Percentiles rank a stretch among this genome's conserved stretches.
Conservation (phyloP, 345 rosid genomes). For the Citrus sp. region DNA sequence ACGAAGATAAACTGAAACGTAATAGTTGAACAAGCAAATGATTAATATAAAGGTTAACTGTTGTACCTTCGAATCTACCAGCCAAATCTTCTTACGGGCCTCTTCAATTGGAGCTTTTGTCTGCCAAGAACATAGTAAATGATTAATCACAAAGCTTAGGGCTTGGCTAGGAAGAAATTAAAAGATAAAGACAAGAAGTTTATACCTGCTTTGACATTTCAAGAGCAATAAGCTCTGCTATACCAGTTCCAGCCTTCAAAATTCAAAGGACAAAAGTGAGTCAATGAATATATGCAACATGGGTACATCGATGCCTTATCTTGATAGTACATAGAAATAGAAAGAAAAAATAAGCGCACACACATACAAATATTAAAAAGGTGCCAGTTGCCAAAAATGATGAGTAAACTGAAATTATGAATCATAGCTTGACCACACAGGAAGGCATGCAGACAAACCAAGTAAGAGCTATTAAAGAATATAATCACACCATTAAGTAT, state of each 20-base stretch:
- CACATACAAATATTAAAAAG: background rate
- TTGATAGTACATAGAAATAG: background rate
- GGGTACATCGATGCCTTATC: background rate
- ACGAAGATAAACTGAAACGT: background rate
- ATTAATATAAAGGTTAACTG: background rate
- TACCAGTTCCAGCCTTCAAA: slow-evolving; percentile 93
- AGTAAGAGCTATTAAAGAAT: background rate
- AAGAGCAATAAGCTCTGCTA: slow-evolving; percentile 94
- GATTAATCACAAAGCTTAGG: slow-evolving; percentile 20
- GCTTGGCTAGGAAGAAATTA: slow-evolving; percentile 2
- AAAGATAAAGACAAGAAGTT: background rate
- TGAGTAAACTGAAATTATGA: background rate
- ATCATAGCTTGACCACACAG: background rate
- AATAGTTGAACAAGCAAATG: background rate
- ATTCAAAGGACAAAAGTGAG: slow-evolving; percentile 6
- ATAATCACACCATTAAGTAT: background rate
- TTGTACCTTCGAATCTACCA: slow-evolving; percentile 92
- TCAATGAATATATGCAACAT: background rate
- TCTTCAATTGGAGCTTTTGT: slow-evolving; percentile 61
- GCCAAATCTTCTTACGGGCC: slow-evolving; percentile 89
- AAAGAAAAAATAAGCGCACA: background rate
- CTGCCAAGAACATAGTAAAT: slow-evolving; percentile 34
- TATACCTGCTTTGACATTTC: slow-evolving; percentile 65
- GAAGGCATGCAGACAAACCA: background rate
- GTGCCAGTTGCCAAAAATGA: background rate